Base-by-base conservation (phyloP, 1,139 yeast species). In the Dujonia santamariae region DNA sequence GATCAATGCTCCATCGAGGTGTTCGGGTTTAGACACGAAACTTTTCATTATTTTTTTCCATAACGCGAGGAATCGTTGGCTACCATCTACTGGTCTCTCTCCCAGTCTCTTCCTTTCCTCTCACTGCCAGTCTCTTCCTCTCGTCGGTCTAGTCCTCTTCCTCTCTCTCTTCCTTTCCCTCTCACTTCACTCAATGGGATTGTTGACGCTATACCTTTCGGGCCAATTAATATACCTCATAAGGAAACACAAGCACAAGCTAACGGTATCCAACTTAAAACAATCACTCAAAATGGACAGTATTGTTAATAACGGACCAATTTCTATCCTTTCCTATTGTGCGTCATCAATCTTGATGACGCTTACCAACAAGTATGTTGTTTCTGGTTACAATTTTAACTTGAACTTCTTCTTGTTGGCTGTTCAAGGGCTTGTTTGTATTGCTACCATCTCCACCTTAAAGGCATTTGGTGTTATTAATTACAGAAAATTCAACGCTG, bases 261-360 rank as follows among this genome's bases (percentile, higher is more conserved):
- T 32, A 12, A n/a, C n/a, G n/a, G n/a, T n/a, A n/a, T n/a, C n/a
- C n/a, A n/a, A n/a, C n/a, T 38, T 28, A 28, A 19, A 15, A 15
- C 14, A 23, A 26, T 14, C 25, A 14, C 15, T 18, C 33, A 34
- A 16, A 12, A 35, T 35, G 38, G 38, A 38, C 25, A 37, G 25
- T 36, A 51, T 82, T 34, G 83, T 79, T 50, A 87, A 87, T 71
- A 81, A 87, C 40, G 95, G 92, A 19, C 90, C 94, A 15, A 72
- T 86, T 47, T 88, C 97, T 37, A 86, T 90, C 50, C 61, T 81
- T 43, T 75, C 87, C 27, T 92, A 92, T 77, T 92, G 97, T 72
- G 73, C 76, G 40, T 85, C 97, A 19, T 92, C 97, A 17, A 90
- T 92, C 51, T 67, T 90, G 61, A 92, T 92, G 98, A 92, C 98